Evolutionary conservation across 345 rosid species (phyloP), one percentile per base, ranked within the genome.

Genomic region (Psidium friedrichsthalianum): DNA sequence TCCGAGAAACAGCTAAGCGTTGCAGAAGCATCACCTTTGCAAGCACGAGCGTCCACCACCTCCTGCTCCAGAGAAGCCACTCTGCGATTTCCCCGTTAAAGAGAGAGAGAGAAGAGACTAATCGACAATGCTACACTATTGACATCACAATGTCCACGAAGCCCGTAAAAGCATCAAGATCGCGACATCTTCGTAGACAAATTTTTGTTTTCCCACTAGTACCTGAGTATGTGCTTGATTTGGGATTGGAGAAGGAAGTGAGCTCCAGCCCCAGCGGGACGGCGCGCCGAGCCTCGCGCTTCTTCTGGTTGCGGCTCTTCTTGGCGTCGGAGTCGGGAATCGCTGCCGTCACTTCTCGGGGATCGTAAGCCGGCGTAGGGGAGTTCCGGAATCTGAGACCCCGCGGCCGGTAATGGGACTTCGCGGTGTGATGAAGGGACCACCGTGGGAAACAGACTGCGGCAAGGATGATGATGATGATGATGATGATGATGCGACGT

Each of bases 241-340:
- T 95, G 97, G 49, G 89, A 40, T 86, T 83, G 27, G 98, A 90
- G 91, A 97, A 94, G 83, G 98, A 89, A 83, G 98, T 91, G 5
- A 95, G 91, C 74, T 97, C 93, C 96, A 94, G 61, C 95, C 98
- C 98, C 96, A 97, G 25, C 84, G 89, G 89, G 29, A 95, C 93
- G 58, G 98, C 95, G 83, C 93, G 98, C n/a, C 91, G 94, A 86
- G 99, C 98, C 82, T 95, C 97, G 87, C 98, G 96, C 89, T 95
- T 97, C 93, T 89, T 93, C 92, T 95, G 96, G 90, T 94, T 93
- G 59, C 95, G 93, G 85, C 98, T 97, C 91, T 69, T 95, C 89
- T 84, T 87, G 6, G 57, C 61, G 1, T 92, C 96, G 57, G 93
- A 86, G 82, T 92, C 98, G 29, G 91, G 89, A 85, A 40, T 86